Percentiles rank a stretch among this genome's conserved stretches.
Evolutionary conservation across 495 filamentous ascomycete species (phyloP).

Genomic region (Penicillium atrosanguineum): DNA sequence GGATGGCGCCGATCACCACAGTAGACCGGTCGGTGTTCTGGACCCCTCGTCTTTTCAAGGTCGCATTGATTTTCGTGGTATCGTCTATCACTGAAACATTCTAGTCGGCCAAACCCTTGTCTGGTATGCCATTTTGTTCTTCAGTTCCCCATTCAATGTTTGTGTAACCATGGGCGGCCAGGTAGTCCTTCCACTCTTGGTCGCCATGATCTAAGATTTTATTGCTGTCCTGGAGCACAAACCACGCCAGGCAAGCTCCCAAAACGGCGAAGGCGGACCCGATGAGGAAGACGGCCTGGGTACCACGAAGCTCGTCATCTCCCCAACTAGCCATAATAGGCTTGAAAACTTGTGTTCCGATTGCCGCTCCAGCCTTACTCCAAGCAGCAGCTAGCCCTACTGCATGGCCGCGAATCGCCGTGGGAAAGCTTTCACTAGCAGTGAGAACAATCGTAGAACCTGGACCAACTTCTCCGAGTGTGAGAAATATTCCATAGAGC

Average conservation of each 20-base stretch:
- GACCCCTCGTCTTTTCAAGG: too few relatives aligned
- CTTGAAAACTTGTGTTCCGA: slow-evolving; percentile 70
- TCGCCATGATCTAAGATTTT: slow-evolving; percentile 25
- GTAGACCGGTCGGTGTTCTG: too few relatives aligned
- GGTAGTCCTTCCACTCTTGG: slow-evolving; percentile 26
- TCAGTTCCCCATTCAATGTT: slow-evolving; percentile 26
- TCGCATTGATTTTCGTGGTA: too few relatives aligned
- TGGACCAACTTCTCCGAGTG: slow-evolving; percentile 73
- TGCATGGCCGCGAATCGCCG: slow-evolving; percentile 74
- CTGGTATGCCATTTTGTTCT: background rate
- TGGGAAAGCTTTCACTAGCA: slow-evolving; percentile 61
- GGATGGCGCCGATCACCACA: too few relatives aligned
- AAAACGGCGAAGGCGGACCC: slow-evolving; percentile 29
- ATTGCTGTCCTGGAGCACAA: slow-evolving; percentile 25
- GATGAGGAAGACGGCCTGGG: slow-evolving; percentile 28
- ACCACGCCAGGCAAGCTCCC: slow-evolving; percentile 23
- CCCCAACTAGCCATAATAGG: slow-evolving; percentile 29
- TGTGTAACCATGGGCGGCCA: slow-evolving; percentile 20
- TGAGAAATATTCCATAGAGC: slow-evolving; percentile 66
- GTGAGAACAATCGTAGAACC: slow-evolving; percentile 77
- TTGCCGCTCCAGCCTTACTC: slow-evolving; percentile 77
- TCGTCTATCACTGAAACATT: too few relatives aligned
- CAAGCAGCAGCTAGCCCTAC: slow-evolving; percentile 76
- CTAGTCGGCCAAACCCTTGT: background rate
- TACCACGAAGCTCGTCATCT: slow-evolving; percentile 20